Percentiles rank a stretch among this genome's conserved stretches.
Evolutionary conservation across 345 rosid genomes (phyloP).

Genomic region (Hypericum androsaemum): DNA sequence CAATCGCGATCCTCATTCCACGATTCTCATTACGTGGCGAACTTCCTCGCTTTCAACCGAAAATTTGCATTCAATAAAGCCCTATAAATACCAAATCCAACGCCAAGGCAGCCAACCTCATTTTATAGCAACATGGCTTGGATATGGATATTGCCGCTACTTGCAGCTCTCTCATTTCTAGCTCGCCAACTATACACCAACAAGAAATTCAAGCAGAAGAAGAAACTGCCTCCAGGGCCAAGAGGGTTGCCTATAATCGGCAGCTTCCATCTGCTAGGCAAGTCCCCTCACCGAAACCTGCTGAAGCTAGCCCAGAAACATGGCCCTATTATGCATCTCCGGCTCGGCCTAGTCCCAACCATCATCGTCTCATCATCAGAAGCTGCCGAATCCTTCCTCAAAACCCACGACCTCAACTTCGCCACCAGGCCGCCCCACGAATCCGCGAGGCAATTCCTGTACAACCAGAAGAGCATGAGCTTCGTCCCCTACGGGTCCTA

Average conservation of each 20-base stretch:
- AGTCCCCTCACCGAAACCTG: slow-evolving; percentile 27
- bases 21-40: too few relatives aligned
- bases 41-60: too few relatives aligned
- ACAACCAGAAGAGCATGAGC: slow-evolving; percentile 16
- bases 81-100: too few relatives aligned
- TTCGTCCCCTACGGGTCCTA: slow-evolving; percentile 28
- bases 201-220: not conserved
- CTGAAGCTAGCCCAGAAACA: slow-evolving; percentile 22
- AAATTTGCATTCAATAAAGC: too few relatives aligned
- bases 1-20: too few relatives aligned
- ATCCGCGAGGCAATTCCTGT: slow-evolving; percentile 16
- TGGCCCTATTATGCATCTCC: slow-evolving; percentile 36
- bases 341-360: slow-evolving; percentile 23
- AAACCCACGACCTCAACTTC: slow-evolving; percentile 30
- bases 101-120: too few relatives aligned
- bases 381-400: slow-evolving; percentile 33
- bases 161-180: too few relatives aligned
- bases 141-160: too few relatives aligned
- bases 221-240: slow-evolving; percentile 37
- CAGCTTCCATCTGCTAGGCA: slow-evolving; percentile 27
- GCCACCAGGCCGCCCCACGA: slow-evolving; percentile 24
- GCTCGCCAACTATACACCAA: too few relatives aligned
- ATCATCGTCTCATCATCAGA: slow-evolving; percentile 31
- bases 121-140: too few relatives aligned
- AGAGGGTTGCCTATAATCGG: slow-evolving; percentile 30